A percentile compares a stretch with the other conserved stretches of the same genome.
Evolutionary conservation across 2,329 filamentous ascomycete species (phyloP).

Genomic region (Falciphora oryzae): DNA sequence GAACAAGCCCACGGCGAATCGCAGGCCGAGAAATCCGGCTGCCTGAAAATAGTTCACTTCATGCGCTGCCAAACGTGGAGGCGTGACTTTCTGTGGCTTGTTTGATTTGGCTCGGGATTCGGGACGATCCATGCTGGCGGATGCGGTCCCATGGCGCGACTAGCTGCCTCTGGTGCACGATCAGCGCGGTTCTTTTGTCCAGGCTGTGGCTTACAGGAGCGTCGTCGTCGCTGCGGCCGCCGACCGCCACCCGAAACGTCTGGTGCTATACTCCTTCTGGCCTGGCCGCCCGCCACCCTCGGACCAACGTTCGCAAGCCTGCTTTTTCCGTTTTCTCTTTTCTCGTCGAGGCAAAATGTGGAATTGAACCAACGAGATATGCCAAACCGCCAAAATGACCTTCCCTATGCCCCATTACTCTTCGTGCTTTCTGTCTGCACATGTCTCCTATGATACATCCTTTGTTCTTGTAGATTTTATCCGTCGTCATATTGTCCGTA

Average conservation of each 20-base stretch:
- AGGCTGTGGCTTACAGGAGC: neutral
- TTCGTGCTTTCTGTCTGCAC: neutral
- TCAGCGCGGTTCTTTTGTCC: neutral
- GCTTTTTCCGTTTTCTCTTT: neutral
- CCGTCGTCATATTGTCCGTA: too few species aligned
- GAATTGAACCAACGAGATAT: neutral
- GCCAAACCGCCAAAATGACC: too few species aligned
- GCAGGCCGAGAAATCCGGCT: slow-evolving; percentile 4
- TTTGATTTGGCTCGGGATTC: neutral
- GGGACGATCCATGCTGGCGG: slow-evolving; percentile 5
- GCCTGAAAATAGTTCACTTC: slow-evolving; percentile 4
- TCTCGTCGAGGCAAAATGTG: neutral
- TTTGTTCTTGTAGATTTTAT: neutral
- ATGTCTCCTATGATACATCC: neutral
- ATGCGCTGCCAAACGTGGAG: neutral
- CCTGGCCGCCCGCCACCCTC: neutral
- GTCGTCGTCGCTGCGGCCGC: too few species aligned
- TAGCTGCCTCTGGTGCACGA: too few species aligned
- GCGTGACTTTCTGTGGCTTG: neutral
- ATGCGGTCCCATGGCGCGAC: too few species aligned
- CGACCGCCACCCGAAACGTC: too few species aligned
- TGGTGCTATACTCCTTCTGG: neutral
- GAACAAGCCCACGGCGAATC: neutral
- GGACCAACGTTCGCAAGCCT: too few species aligned
- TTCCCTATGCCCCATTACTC: neutral